Base-by-base conservation (phyloP, 352 stramenopile genomes). In the Globisporangium barbulae region DNA sequence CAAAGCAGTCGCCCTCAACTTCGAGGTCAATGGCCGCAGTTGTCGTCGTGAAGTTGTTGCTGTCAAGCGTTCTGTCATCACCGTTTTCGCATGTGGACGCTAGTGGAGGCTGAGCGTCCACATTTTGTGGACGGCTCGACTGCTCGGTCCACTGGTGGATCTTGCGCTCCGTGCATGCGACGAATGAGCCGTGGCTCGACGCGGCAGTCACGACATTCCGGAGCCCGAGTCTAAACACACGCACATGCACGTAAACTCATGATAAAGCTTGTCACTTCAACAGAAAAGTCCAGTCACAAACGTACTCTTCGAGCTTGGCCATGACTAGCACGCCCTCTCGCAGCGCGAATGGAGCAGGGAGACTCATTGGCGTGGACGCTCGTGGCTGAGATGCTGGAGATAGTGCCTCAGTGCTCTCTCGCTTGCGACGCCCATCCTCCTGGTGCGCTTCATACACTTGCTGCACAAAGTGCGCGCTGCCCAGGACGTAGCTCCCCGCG, bases 1-100 rank as follows among this genome's bases (percentile, higher is more conserved):
- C 76, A 49, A 89, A 83, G 54, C 71, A 85, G 58, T 88, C 78
- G 17, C 78, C 80, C 53, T 72, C 63, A 6, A 74, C 62, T 30
- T 79, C 63, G 12, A 60, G 52, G 7, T 80, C 61, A 2, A 77
- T 13, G n/a, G 59, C 13, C 0, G 7, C 4, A 53, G 58, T 19
- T 21, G n/a, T 37, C 19, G 10, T 31, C 41, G 4, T 59, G 13
- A 0, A 63, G 22, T 21, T n/a, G n/a, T 44, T 30, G 5, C 64
- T 22, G 12, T 30, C 22, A 8, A 7, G 31, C 10, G 13, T 33
- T 9, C 2, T 49, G 35, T 39, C 58, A 22, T 58, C n/a, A 9
- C 28, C 37, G 8, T 31, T 19, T n/a, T 48, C 25, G 7, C 17
- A 49, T 30, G 22, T 22, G 54, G 45, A 15, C 47, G 10, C 22